phyloP scores from a whole-genome alignment of 805 yeast genomes.

The Sungouiozyma ichnusensis region DNA sequence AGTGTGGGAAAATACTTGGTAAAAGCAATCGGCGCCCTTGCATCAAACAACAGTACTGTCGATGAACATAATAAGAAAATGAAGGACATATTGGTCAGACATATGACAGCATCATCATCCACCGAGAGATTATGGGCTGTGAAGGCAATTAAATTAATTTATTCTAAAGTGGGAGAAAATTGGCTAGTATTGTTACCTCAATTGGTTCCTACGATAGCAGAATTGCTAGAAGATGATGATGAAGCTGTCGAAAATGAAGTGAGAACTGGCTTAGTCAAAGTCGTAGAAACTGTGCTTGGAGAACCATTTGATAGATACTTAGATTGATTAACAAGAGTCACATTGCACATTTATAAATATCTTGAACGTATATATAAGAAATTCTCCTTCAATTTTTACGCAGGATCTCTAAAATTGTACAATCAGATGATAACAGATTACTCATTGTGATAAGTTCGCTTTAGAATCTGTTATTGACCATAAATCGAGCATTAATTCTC shows the following conservation, averaged over 20 bases:
- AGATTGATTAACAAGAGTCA: constrained; percentile 31
- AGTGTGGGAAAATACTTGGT: constrained; percentile 71
- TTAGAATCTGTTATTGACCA: no score
- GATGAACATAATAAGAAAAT: constrained; percentile 67
- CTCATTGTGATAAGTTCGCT: no score
- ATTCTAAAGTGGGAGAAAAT: constrained; percentile 86
- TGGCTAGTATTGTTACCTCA: constrained; percentile 91
- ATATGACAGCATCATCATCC: constrained; percentile 51
- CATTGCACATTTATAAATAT: no score
- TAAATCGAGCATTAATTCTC: no score
- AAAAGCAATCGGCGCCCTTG: constrained; percentile 67
- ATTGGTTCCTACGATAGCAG: constrained; percentile 91
- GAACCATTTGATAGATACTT: constrained; percentile 85
- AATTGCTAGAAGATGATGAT: constrained; percentile 88
- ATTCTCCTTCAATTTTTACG: neutral
- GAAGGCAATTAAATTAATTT: constrained; percentile 65
- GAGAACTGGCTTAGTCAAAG: constrained; percentile 80
- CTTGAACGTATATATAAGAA: no score
- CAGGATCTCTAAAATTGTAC: no score
- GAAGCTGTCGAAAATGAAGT: constrained; percentile 89
- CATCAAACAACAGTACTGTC: constrained; percentile 55
- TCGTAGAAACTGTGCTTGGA: constrained; percentile 84
- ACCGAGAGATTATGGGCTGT: constrained; percentile 72
- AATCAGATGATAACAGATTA: no score
- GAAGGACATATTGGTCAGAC: constrained; percentile 51